phyloP scores from a whole-genome alignment of 164 flowering plant species.

The Sextonia rubra region DNA sequence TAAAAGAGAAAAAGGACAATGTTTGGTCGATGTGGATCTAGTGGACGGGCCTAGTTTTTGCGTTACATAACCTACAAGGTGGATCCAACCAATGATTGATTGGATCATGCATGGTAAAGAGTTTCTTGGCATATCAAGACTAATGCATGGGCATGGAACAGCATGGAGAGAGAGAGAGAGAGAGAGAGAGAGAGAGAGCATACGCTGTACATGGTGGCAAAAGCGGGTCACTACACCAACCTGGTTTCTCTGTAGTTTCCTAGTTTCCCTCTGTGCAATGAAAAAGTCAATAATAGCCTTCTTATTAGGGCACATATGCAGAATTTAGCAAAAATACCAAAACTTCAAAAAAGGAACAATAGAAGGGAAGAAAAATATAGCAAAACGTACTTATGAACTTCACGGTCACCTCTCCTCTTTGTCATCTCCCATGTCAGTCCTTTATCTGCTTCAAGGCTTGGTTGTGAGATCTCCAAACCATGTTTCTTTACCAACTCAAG shows the following conservation, averaged over 20 bases:
- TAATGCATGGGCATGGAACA: too few species aligned
- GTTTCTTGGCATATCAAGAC: constrained; percentile 19
- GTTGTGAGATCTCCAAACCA: constrained; percentile 95
- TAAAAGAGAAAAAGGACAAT: too few species aligned
- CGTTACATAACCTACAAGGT: too few species aligned
- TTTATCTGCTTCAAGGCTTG: constrained; percentile 93
- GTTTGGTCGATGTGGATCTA: too few species aligned
- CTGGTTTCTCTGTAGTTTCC: constrained; percentile 86
- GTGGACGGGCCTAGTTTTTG: too few species aligned
- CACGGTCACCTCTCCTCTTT: constrained; percentile 89
- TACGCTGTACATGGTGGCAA: constrained; percentile 99
- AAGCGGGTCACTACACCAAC: constrained; percentile 87
- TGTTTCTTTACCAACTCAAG: constrained; percentile 80
- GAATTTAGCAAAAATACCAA: not conserved
- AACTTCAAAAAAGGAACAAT: not conserved
- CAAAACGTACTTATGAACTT: constrained; percentile 87
- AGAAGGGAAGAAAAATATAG: not conserved
- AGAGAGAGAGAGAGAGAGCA: constrained; percentile 23
- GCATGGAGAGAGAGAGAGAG: constrained; percentile 6
- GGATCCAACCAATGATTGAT: too few species aligned
- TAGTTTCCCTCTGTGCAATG: constrained; percentile 38
- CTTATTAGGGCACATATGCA: not conserved
- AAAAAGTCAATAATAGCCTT: not conserved
- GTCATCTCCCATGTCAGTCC: constrained; percentile 99
- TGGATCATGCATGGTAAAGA: constrained; percentile 21